Base-by-base conservation (phyloP, 805 yeast species). In the Kregervanrija pseudodelftensis region DNA sequence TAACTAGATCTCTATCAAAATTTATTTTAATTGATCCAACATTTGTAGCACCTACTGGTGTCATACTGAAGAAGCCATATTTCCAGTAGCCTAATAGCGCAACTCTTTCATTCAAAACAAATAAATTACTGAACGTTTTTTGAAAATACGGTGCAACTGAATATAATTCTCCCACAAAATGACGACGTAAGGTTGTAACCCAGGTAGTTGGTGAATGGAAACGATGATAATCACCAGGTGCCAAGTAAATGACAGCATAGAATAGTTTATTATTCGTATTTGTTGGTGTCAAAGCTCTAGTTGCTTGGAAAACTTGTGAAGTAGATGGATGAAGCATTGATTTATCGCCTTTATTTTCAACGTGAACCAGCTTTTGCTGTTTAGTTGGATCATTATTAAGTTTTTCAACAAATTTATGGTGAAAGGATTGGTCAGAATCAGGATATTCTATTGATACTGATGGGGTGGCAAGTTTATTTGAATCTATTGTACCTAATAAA, bases 21-120 rank as follows among this genome's bases (percentile, higher is more conserved):
- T 90, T 88, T 52, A 93, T 74, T 47, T 84, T 81, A 52, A 93
- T 93, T 56, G 95, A 84, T 5, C 99, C 99, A 30, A 93, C 99
- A 66, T 93, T 93, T 2, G 99, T 93, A 17, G 99, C 99, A 11
- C 99, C 99, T 11, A 93, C 99, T 0, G 99, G 97, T 1, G 96
- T 91, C 99, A 93, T 93, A 52, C 95, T 83, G 68, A 93, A 93
- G 57, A 93, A 93, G 0, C 99, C 99, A 61, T 93, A 76, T 60
- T 85, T 86, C 99, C 99, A 93, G 57, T 87, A 81, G 1, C 99
- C 99, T 45, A 93, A 73, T 41, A 93, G 67, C 0, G 99, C 95
- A 3, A 93, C 99, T 55, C 99, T 76, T 66, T 93, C 99, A 61
- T 93, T 93, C 54, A 93, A 69, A 4, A 91, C 86, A 61, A 93